These are phyloP conservation scores for Suhomyces chickasaworum DNA, from an alignment of 1,139 yeast genomes.

Conservation along the genomic window DNA sequence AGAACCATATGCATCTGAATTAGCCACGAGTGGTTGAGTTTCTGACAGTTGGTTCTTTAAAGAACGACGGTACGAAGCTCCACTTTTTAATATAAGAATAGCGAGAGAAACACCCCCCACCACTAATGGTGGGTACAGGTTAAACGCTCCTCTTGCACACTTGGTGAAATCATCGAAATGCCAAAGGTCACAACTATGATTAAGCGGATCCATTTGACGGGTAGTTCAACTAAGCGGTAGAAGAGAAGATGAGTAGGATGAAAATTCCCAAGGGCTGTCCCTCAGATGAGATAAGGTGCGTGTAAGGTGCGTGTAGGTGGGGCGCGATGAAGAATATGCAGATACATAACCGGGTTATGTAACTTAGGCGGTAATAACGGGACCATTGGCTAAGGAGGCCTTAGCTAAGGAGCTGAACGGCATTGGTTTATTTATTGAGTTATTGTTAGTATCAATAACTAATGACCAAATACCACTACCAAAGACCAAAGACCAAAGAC, in stretches of 20 bases:
- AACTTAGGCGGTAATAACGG: not conserved
- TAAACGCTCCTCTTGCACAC: constrained; percentile 46
- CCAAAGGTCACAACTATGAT: constrained; percentile 32
- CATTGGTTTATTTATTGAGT: too few species aligned
- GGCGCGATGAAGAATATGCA: not conserved
- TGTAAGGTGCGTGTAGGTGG: not conserved
- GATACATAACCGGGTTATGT: not conserved
- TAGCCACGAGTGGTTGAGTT: constrained; percentile 34
- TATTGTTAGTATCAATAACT: too few species aligned
- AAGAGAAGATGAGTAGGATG: not conserved
- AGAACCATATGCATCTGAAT: constrained; percentile 36
- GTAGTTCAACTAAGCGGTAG: not conserved
- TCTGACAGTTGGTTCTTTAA: constrained; percentile 22
- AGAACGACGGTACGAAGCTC: constrained; percentile 19
- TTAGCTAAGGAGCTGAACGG: not conserved
- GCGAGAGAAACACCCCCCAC: constrained; percentile 35
- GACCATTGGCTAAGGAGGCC: not conserved
- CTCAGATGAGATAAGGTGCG: constrained; percentile 2
- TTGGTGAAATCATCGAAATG: constrained; percentile 48
- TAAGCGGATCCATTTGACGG: constrained; percentile 1
- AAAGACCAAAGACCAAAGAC: too few species aligned
- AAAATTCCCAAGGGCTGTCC: not conserved
- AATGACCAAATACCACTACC: too few species aligned
- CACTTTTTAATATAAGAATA: constrained; percentile 28
- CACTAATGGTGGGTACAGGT: constrained; percentile 35